Conservation (phyloP, 2,329 filamentous ascomycete species). For the Westerdykella sp. region DNA sequence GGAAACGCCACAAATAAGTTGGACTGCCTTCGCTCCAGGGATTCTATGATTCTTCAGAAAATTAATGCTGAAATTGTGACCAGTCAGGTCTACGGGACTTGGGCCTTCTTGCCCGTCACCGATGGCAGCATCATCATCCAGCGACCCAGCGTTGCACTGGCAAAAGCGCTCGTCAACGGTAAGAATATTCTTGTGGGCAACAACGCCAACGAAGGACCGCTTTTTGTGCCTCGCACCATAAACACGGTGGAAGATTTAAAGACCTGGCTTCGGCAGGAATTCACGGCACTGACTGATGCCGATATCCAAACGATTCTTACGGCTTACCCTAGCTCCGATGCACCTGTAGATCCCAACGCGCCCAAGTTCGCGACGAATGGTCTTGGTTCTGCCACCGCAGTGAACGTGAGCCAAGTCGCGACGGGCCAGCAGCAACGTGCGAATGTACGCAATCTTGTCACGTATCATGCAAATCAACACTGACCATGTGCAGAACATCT, state of each 20-base stretch:
- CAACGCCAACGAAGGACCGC: conserved; percentile 48
- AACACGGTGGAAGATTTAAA: conserved; percentile 38
- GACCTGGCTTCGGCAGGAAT: conserved; percentile 33
- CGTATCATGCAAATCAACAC: conserved; percentile 8
- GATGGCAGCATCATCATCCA: conserved; percentile 38
- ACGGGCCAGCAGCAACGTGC: conserved; percentile 52
- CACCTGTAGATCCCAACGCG: conserved; percentile 15
- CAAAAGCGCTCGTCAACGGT: conserved; percentile 36
- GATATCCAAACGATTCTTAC: conserved; percentile 37
- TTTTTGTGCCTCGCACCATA: conserved; percentile 44
- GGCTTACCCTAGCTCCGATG: conserved; percentile 33
- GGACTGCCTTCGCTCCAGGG: conserved; percentile 37
- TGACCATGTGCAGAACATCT: conserved; percentile 38
- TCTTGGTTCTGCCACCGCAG: conserved; percentile 39
- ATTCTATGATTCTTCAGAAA: conserved; percentile 34
- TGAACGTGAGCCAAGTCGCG: conserved; percentile 46
- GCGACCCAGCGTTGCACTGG: conserved; percentile 35
- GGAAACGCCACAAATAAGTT: conserved; percentile 33
- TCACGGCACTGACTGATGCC: conserved; percentile 37
- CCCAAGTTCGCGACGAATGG: conserved; percentile 27
- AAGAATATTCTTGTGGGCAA: conserved; percentile 35
- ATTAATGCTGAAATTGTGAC: conserved; percentile 33
- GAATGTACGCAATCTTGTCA: neutral
- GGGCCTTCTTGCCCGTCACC: conserved; percentile 42
- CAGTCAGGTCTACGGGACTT: conserved; percentile 36